Conservation (phyloP, 805 yeast species). For the Ogataea pilisensis region DNA sequence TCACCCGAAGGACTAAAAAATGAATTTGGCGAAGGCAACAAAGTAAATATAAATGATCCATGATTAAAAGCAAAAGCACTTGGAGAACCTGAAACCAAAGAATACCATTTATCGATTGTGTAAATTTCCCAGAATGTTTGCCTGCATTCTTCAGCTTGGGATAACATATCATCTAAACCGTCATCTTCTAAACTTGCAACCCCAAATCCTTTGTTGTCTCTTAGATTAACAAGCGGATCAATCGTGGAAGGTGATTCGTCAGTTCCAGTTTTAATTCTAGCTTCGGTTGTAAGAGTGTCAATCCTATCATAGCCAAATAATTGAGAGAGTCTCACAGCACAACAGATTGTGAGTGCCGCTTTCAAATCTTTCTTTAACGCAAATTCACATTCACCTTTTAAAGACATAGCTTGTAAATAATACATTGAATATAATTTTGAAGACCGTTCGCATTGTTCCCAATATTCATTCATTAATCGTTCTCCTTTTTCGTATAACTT, state of each 20-base stretch:
- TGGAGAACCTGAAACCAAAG: conserved; percentile 30
- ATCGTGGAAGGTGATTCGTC: not conserved
- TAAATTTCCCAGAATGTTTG: conserved; percentile 30
- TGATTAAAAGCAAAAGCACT: conserved; percentile 25
- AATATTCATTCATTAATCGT: conserved; percentile 13
- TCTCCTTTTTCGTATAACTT: conserved; percentile 17
- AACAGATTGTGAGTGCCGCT: conserved; percentile 25
- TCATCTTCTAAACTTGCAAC: conserved; percentile 8
- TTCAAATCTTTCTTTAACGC: conserved; percentile 22
- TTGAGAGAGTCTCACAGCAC: conserved; percentile 25
- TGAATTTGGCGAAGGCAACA: conserved; percentile 27
- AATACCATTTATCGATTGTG: conserved; percentile 27
- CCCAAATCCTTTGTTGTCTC: not conserved
- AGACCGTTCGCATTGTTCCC: conserved; percentile 15
- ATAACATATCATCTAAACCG: conserved; percentile 19
- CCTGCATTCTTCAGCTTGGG: conserved; percentile 26
- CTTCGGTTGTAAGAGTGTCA: conserved; percentile 13
- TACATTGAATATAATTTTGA: conserved; percentile 18
- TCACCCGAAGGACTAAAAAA: conserved; percentile 8
- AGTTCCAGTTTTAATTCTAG: not conserved
- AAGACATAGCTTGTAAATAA: conserved; percentile 22
- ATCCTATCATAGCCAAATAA: conserved; percentile 28
- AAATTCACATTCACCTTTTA: conserved; percentile 25
- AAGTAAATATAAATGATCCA: conserved; percentile 25
- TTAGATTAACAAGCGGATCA: not conserved